phyloP scores from a whole-genome alignment of 495 filamentous ascomycete genomes.

The Staphylotrichum tortipilum region DNA sequence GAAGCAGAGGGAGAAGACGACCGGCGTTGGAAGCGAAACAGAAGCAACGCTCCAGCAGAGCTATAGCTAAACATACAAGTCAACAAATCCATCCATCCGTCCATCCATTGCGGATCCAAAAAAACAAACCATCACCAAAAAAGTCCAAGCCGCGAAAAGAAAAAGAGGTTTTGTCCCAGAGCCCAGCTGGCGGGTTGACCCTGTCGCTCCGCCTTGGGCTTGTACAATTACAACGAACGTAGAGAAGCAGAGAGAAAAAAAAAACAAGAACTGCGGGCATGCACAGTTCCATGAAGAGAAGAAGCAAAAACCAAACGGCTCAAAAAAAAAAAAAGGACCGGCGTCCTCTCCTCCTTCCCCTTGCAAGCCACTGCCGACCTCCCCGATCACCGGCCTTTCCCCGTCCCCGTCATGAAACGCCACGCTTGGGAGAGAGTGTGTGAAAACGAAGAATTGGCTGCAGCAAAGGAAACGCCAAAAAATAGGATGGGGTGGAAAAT shows the following conservation, averaged over 20 bases:
- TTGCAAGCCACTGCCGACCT: background rate
- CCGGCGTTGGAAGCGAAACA: background rate
- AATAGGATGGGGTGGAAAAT: background rate
- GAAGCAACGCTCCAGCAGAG: background rate
- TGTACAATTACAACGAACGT: slow-evolving; percentile 6
- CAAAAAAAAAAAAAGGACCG: background rate
- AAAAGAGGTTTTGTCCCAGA: background rate
- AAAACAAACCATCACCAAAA: background rate
- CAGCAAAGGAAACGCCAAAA: slow-evolving; percentile 3
- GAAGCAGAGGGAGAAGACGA: too few relatives aligned
- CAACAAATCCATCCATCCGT: background rate
- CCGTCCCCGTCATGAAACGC: slow-evolving; percentile 18
- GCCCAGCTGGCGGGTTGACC: slow-evolving; percentile 1
- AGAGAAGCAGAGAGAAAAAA: background rate
- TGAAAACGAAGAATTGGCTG: too few relatives aligned
- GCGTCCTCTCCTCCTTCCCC: slow-evolving; percentile 3
- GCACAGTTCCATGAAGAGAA: background rate
- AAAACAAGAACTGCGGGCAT: background rate
- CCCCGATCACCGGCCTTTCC: background rate
- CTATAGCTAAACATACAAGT: background rate
- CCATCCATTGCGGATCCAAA: too few relatives aligned
- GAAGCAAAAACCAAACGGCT: slow-evolving; percentile 13
- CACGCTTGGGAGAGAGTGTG: slow-evolving; percentile 13
- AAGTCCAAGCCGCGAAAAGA: background rate
- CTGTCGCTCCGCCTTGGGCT: slow-evolving; percentile 4